phyloP scores from a whole-genome alignment of 139 green algal genomes.

The Bryopsis sp. region DNA sequence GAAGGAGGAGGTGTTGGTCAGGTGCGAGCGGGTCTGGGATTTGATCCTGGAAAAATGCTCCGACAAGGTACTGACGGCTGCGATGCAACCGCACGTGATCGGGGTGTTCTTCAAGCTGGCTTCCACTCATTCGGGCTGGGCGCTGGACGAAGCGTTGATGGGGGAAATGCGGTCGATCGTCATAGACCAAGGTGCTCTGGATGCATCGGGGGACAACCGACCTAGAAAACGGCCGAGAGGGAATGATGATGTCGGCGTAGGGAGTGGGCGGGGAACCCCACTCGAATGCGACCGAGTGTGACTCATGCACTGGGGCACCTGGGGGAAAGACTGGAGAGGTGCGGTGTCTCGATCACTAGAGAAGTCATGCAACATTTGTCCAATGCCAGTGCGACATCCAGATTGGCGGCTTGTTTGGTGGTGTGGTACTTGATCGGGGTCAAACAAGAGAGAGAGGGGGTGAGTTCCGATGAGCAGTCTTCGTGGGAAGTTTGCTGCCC shows the following conservation, averaged over 20 bases:
- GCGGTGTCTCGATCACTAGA: neutral
- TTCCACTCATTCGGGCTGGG: constrained; percentile 22
- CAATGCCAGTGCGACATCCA: constrained; percentile 18
- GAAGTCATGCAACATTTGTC: neutral
- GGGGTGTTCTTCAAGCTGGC: constrained; percentile 28
- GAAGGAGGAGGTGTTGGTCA: constrained; percentile 33
- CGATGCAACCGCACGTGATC: constrained; percentile 8
- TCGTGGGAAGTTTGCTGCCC: too few species aligned
- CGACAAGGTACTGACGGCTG: neutral
- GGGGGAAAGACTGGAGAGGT: neutral
- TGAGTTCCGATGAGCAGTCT: too few species aligned
- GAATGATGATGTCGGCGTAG: too few species aligned
- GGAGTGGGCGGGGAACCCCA: constrained; percentile 3
- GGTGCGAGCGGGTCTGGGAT: constrained; percentile 45
- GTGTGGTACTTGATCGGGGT: constrained; percentile 32
- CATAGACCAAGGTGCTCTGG: neutral
- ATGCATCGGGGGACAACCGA: too few species aligned
- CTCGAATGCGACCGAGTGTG: constrained; percentile 8
- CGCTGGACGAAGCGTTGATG: constrained; percentile 21
- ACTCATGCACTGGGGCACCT: neutral
- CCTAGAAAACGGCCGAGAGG: too few species aligned
- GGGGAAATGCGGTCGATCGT: neutral
- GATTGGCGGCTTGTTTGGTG: constrained; percentile 27
- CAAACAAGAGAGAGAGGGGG: neutral
- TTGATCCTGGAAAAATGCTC: constrained; percentile 35